phyloP scores from a whole-genome alignment of 176 grass and related monocot genomes.

The Oryza longistaminata region DNA sequence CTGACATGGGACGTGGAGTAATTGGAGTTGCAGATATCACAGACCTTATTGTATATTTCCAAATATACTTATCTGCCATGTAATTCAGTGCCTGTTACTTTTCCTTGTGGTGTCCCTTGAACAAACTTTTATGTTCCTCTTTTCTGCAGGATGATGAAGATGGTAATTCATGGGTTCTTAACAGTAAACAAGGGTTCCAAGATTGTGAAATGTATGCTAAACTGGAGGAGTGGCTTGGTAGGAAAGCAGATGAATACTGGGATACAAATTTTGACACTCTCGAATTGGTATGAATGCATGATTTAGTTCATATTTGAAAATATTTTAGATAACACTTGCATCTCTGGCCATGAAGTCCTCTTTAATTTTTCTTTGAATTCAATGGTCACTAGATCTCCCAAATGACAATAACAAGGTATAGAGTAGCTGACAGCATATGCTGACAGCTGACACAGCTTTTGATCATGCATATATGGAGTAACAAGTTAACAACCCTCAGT shows the following conservation, averaged over 20 bases:
- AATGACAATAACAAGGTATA: not conserved
- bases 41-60: conserved; percentile 62
- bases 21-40: conserved; percentile 83
- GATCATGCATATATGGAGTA: conserved; percentile 5
- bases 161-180: conserved; percentile 77
- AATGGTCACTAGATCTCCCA: not conserved
- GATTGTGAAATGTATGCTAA: conserved; percentile 81
- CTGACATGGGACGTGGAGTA: conserved; percentile 68
- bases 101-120: not conserved
- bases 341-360: conserved; percentile 23
- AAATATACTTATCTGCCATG: not conserved
- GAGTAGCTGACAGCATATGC: not conserved
- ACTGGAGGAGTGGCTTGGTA: conserved; percentile 78
- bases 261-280: conserved; percentile 64
- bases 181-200: conserved; percentile 92
- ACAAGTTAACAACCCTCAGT: not conserved
- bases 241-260: conserved; percentile 69
- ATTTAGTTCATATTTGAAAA: conserved; percentile 1
- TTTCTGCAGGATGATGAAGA: conserved; percentile 71
- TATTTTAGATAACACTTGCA: conserved; percentile 13
- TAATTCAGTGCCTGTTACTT: conserved; percentile 22
- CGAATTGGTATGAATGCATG: conserved; percentile 56
- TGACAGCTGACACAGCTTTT: not conserved
- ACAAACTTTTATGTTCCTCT: conserved; percentile 12
- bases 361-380: not conserved